Evolutionary conservation across 768 basidiomycete genomes (phyloP).

Genomic region (Termitomyces sp.): DNA sequence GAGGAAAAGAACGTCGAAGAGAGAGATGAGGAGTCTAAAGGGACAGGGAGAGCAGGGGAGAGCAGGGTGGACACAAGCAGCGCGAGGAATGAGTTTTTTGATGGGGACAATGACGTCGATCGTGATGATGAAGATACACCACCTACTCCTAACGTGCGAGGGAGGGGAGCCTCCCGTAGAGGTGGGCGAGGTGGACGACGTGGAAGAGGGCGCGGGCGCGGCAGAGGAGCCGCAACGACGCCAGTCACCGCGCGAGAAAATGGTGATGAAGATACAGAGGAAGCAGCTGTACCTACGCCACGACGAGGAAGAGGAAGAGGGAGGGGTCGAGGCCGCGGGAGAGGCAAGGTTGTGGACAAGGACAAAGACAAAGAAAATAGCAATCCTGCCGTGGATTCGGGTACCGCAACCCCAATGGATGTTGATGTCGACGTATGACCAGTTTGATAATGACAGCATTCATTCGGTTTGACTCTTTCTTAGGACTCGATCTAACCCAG

Average conservation of each 20-base stretch:
- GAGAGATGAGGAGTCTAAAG: conserved; percentile 46
- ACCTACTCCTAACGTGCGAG: conserved; percentile 1
- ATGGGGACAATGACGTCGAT: conserved; percentile 68
- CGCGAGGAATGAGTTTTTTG: conserved; percentile 67
- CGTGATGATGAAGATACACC: conserved; percentile 28
- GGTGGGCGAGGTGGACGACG: conserved; percentile 30
- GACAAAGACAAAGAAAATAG: conserved; percentile 28
- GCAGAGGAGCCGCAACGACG: conserved; percentile 17
- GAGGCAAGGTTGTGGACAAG: conserved; percentile 20
- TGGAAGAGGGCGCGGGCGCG: conserved; percentile 3
- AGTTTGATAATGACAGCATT: neutral
- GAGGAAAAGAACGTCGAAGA: conserved; percentile 21
- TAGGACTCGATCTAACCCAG: neutral
- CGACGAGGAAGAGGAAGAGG: conserved; percentile 29
- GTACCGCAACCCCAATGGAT: conserved; percentile 12
- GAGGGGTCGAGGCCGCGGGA: conserved; percentile 27
- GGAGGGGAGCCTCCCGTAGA: conserved; percentile 22
- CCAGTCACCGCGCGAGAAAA: conserved; percentile 21
- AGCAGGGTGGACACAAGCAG: conserved; percentile 45
- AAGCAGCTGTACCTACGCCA: conserved; percentile 25
- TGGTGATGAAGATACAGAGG: conserved; percentile 32
- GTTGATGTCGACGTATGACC: conserved; percentile 10
- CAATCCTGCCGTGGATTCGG: conserved; percentile 16
- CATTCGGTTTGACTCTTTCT: neutral
- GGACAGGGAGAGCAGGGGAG: conserved; percentile 54